A percentile compares a stretch with the other conserved stretches of the same genome.
Evolutionary conservation across 1,284 basidiomycete genomes (phyloP).

Genomic region (Gastroboletus turbinatus): DNA sequence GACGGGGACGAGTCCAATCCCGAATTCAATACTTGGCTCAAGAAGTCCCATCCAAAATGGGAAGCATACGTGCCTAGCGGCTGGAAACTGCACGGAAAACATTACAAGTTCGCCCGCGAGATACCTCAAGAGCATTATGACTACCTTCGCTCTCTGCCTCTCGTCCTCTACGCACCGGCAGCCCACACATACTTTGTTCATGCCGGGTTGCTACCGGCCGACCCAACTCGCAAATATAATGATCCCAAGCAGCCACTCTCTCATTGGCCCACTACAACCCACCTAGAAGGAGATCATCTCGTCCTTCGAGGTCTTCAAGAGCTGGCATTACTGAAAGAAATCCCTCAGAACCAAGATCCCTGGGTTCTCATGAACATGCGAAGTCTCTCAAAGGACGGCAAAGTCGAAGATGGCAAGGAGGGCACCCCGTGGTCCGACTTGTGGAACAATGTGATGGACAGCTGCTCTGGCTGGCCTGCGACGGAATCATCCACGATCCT

Average conservation of each 20-base stretch:
- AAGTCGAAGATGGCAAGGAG: slow-evolving; percentile 55
- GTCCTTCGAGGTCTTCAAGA: slow-evolving; percentile 55
- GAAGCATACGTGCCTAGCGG: slow-evolving; percentile 54
- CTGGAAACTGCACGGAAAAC: slow-evolving; percentile 75
- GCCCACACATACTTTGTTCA: slow-evolving; percentile 81
- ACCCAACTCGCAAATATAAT: slow-evolving; percentile 52
- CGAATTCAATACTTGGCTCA: slow-evolving; percentile 27
- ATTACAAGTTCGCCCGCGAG: slow-evolving; percentile 70
- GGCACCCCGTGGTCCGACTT: slow-evolving; percentile 73
- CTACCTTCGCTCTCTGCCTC: slow-evolving; percentile 71
- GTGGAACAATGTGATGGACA: slow-evolving; percentile 71
- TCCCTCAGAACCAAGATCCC: slow-evolving; percentile 74
- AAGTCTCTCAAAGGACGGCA: slow-evolving; percentile 52
- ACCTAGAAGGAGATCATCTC: slow-evolving; percentile 23
- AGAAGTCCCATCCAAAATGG: slow-evolving; percentile 42
- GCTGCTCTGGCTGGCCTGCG: slow-evolving; percentile 56
- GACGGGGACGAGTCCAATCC: slow-evolving; percentile 38
- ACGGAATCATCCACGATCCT: slow-evolving; percentile 4
- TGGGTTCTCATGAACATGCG: slow-evolving; percentile 80
- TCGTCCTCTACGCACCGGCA: slow-evolving; percentile 74
- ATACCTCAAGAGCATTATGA: slow-evolving; percentile 59
- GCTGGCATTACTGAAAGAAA: slow-evolving; percentile 53
- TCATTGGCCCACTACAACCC: slow-evolving; percentile 47
- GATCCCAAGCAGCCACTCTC: slow-evolving; percentile 67
- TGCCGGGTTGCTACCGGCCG: slow-evolving; percentile 74